Base-by-base conservation (phyloP, 108 stramenopile species). In the Nitzschia sp. region DNA sequence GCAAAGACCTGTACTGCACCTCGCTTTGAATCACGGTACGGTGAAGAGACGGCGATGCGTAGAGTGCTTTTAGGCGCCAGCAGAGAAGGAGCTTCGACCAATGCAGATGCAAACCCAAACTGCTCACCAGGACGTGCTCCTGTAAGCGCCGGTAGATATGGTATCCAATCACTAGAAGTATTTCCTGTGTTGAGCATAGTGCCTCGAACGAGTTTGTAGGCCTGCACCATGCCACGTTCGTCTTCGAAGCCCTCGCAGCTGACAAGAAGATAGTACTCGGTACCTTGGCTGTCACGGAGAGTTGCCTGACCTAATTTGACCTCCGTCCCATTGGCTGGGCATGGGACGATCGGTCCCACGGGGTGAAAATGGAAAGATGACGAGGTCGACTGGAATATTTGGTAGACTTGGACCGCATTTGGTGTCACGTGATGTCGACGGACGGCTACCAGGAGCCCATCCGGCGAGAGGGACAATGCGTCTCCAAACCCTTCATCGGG, bases 1-100 rank as follows among this genome's bases (percentile, higher is more conserved):
- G 47, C 63, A 56, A 73, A 73, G 3, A 73, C 36, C 28, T 59
- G 72, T 0, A 73, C 63, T 22, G 38, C 44, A 19, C 72, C 72
- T 19, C 63, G 62, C 32, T 56, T 32, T 0, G 31, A 33, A 4
- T 25, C 1, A 27, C 11, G 13, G 1, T 25, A 15, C 0, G 65
- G 65, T 17, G 65, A 30, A 8, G 65, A 66, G 28, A 66, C 52
- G 2, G 65, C 65, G 25, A 66, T 28, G 9, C 65, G 65, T 13
- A 41, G 13, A 13, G 9, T 41, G 6, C 13, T 6, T 6, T 6
- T 13, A 9, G 38, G 38, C 17, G 53, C 8, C 22, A 53, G 48
- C 2, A 33, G 13, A 11, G 63, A 55, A 1, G 41, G 53, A 26
- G 63, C 41, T 17, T 47, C 55, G 11, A 47, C 53, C 19, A 73